These are phyloP conservation scores for Pestalotiopsis sp. DNA, from an alignment of 2,329 filamentous ascomycete genomes.

Conservation along the genomic window DNA sequence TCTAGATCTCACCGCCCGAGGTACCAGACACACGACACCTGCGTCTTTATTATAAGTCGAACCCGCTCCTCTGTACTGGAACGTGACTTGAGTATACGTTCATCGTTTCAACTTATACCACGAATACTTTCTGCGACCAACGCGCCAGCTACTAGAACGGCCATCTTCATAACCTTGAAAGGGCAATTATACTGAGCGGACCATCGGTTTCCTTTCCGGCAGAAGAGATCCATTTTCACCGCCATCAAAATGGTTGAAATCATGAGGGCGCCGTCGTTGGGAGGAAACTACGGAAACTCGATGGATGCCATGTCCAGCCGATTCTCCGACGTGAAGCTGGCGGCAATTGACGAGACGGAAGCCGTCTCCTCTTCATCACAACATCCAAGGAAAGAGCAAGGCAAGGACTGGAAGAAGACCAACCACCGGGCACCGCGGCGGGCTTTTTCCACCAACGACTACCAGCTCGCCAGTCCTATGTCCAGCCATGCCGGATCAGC, in stretches of 20 bases:
- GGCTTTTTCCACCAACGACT: slow-evolving; percentile 32
- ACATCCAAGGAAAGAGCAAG: slow-evolving; percentile 12
- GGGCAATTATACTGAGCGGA: not conserved
- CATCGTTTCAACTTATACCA: not conserved
- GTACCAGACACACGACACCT: not conserved
- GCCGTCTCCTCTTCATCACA: slow-evolving; percentile 2
- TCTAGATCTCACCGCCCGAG: slow-evolving; percentile 4
- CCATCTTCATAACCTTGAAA: not conserved
- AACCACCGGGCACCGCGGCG: slow-evolving; percentile 27
- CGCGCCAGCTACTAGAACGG: not conserved
- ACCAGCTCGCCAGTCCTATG: slow-evolving; percentile 24
- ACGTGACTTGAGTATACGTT: not conserved
- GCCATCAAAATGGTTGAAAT: slow-evolving; percentile 32
- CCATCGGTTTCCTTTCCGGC: not conserved
- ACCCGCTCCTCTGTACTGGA: not conserved
- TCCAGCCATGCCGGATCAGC: slow-evolving; percentile 20
- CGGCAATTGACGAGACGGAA: slow-evolving; percentile 22
- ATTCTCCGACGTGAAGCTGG: slow-evolving; percentile 27
- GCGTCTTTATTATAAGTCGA: not conserved
- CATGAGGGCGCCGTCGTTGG: slow-evolving; percentile 26
- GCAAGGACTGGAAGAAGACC: slow-evolving; percentile 14
- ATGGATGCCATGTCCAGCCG: slow-evolving; percentile 28
- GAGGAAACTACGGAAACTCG: slow-evolving; percentile 21
- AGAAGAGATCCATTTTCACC: not conserved
- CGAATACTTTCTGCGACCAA: not conserved